Percentiles rank a stretch among this genome's conserved stretches.
Evolutionary conservation across 2,329 filamentous ascomycete species (phyloP).

Genomic region (Neophaeococcomyces mojaviensis): DNA sequence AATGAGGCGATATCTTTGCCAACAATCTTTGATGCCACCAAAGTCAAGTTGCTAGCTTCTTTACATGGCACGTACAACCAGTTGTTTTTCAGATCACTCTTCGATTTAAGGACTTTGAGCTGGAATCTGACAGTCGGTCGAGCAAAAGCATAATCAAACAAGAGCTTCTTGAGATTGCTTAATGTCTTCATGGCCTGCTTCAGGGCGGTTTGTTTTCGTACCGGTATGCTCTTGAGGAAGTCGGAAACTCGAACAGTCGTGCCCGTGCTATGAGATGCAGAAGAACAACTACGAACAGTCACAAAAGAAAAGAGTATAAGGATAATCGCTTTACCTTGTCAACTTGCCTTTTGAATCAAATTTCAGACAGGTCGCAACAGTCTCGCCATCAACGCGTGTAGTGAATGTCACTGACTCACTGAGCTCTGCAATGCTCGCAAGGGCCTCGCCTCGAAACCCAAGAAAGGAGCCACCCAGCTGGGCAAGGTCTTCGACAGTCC

Average conservation of each 20-base stretch:
- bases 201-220: slow-evolving; percentile 49
- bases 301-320: slow-evolving; percentile 16
- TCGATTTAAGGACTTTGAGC: slow-evolving; percentile 49
- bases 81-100: slow-evolving; percentile 51
- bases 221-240: slow-evolving; percentile 52
- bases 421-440: slow-evolving; percentile 55
- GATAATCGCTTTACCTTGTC: slow-evolving; percentile 30
- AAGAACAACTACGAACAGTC: slow-evolving; percentile 29
- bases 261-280: slow-evolving; percentile 50
- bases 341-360: slow-evolving; percentile 46
- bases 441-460: slow-evolving; percentile 58
- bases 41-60: slow-evolving; percentile 37
- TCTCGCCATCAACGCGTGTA: slow-evolving; percentile 52
- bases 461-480: slow-evolving; percentile 49
- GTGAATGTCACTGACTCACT: slow-evolving; percentile 46
- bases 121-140: slow-evolving; percentile 50
- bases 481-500: slow-evolving; percentile 48
- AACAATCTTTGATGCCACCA: slow-evolving; percentile 50
- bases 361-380: slow-evolving; percentile 44
- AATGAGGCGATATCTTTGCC: slow-evolving; percentile 47
- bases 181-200: slow-evolving; percentile 46
- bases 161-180: slow-evolving; percentile 43
- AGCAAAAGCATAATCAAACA: slow-evolving; percentile 55
- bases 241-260: slow-evolving; percentile 52
- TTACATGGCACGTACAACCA: slow-evolving; percentile 52